phyloP scores from a whole-genome alignment of 192 early-diverging fungal species.

The Nowakowskiella sp. region DNA sequence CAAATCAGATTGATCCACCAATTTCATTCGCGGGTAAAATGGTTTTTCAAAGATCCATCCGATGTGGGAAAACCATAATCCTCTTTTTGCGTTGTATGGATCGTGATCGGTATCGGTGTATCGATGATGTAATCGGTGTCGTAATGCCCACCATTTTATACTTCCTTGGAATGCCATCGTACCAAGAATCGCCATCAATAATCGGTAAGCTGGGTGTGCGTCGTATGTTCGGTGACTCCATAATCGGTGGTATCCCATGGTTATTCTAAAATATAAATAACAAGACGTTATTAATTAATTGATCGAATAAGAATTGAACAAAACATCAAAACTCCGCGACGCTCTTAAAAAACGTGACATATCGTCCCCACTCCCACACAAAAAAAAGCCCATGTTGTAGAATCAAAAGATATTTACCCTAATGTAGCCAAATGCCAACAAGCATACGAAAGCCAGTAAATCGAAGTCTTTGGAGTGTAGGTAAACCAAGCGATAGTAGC shows the following conservation, averaged over 20 bases:
- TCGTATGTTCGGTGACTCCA: slow-evolving; percentile 47
- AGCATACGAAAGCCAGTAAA: not conserved
- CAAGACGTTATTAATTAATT: slow-evolving; percentile 7
- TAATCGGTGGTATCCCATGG: slow-evolving; percentile 51
- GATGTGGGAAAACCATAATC: slow-evolving; percentile 43
- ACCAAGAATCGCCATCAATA: slow-evolving; percentile 27
- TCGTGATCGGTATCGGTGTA: slow-evolving; percentile 49
- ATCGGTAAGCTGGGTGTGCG: slow-evolving; percentile 25
- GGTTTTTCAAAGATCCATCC: slow-evolving; percentile 42
- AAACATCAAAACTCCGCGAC: not conserved
- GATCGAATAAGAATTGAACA: slow-evolving; percentile 1
- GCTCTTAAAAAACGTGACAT: not conserved
- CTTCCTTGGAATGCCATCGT: slow-evolving; percentile 40
- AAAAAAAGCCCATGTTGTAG: not conserved
- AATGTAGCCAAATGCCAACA: slow-evolving; percentile 13
- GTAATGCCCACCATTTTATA: slow-evolving; percentile 45
- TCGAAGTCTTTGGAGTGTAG: slow-evolving; percentile 19
- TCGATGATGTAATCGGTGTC: slow-evolving; percentile 45
- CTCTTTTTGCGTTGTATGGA: slow-evolving; percentile 42
- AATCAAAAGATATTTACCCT: slow-evolving; percentile 12
- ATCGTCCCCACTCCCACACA: not conserved
- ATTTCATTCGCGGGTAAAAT: slow-evolving; percentile 17
- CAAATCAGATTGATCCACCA: slow-evolving; percentile 39
- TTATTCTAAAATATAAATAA: slow-evolving; percentile 29
- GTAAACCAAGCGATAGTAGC: slow-evolving; percentile 9